Evolutionary conservation across 1,284 basidiomycete genomes (phyloP).

Genomic region (Pascua sp.): DNA sequence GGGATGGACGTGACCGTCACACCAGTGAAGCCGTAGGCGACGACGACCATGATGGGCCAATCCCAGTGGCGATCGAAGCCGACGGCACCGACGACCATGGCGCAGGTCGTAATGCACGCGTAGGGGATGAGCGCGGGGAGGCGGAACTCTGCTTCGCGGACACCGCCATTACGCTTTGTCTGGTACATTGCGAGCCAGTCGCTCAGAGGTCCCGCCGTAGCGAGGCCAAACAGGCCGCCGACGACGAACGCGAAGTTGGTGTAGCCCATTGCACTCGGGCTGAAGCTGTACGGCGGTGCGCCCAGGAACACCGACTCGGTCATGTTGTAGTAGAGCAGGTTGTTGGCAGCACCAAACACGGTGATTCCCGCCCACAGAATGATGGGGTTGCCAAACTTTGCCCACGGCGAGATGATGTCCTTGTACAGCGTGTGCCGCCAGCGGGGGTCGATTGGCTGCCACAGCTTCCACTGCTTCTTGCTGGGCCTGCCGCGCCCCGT

Average conservation of each 20-base stretch:
- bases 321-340: constrained; percentile 16
- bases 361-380: constrained; percentile 13
- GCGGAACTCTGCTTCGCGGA: constrained; percentile 21
- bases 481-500: background rate
- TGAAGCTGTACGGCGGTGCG: constrained; percentile 8
- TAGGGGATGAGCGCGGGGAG: constrained; percentile 18
- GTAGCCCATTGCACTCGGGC: constrained; percentile 7
- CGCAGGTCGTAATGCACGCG: background rate
- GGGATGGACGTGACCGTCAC: constrained; percentile 12
- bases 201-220: constrained; percentile 11
- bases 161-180: constrained; percentile 11
- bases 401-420: constrained; percentile 12
- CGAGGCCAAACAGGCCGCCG: constrained; percentile 16
- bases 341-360: constrained; percentile 9
- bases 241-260: constrained; percentile 18
- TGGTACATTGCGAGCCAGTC: constrained; percentile 12
- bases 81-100: constrained; percentile 11
- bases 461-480: constrained; percentile 10
- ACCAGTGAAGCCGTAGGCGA: constrained; percentile 12
- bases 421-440: constrained; percentile 11
- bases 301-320: constrained; percentile 5
- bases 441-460: constrained; percentile 10
- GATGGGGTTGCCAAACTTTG: constrained; percentile 18
- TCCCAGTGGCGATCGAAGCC: constrained; percentile 8
- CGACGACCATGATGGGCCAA: constrained; percentile 10